phyloP scores from a whole-genome alignment of 805 yeast genomes.

The Kazachstania kunashirensis region DNA sequence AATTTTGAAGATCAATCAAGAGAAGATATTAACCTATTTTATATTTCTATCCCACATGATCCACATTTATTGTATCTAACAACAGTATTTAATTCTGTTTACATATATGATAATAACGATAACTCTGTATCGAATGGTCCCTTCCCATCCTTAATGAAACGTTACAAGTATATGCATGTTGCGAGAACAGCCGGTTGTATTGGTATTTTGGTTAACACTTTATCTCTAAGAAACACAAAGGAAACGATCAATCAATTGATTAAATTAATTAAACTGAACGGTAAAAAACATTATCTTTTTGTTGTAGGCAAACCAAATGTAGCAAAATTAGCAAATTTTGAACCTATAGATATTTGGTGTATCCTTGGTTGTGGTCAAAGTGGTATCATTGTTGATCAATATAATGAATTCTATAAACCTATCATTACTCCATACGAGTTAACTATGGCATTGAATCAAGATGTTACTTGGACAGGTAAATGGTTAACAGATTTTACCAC shows the following conservation, averaged over 20 bases:
- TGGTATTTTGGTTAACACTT: conserved; percentile 83
- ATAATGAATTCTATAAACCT: conserved; percentile 78
- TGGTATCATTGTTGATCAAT: conserved; percentile 75
- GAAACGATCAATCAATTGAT: conserved; percentile 53
- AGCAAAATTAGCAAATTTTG: conserved; percentile 93
- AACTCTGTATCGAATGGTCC: conserved; percentile 42
- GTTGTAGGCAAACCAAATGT: conserved; percentile 98
- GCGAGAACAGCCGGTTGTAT: conserved; percentile 89
- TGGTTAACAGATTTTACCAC: conserved; percentile 81
- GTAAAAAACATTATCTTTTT: conserved; percentile 85
- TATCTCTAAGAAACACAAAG: conserved; percentile 69
- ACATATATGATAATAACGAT: conserved; percentile 38
- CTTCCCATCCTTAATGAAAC: conserved; percentile 66
- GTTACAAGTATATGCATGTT: conserved; percentile 78
- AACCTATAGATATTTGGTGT: conserved; percentile 90
- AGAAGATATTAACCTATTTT: conserved; percentile 51
- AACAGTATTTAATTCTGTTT: conserved; percentile 52
- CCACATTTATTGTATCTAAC: conserved; percentile 69
- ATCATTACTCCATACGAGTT: conserved; percentile 91
- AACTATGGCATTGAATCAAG: conserved; percentile 64
- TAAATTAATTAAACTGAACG: conserved; percentile 56
- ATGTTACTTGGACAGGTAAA: conserved; percentile 82
- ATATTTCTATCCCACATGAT: conserved; percentile 62
- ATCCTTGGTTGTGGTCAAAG: conserved; percentile 90
- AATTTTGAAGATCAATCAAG: conserved; percentile 18